Evolutionary conservation across 306 rosid genomes (phyloP).

Genomic region (Casuarina cunninghamiana): DNA sequence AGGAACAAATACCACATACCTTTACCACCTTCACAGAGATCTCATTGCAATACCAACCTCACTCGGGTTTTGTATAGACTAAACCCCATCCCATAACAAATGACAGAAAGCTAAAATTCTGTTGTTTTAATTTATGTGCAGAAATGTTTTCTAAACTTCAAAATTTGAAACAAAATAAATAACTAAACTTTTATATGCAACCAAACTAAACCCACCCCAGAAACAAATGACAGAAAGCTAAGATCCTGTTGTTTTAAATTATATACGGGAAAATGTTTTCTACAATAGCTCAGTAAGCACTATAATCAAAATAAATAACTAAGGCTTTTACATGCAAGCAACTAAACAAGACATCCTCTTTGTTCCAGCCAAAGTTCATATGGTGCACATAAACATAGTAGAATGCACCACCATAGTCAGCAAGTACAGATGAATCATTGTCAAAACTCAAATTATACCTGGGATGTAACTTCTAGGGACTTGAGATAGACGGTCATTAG

Average conservation of each 20-base stretch:
- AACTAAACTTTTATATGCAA: not conserved
- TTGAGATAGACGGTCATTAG: conserved; percentile 66
- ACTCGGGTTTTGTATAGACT: not conserved
- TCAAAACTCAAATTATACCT: conserved; percentile 45
- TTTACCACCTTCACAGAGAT: not conserved
- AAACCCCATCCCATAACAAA: not conserved
- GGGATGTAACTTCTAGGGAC: conserved; percentile 63
- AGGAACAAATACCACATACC: not conserved
- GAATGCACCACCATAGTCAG: not conserved
- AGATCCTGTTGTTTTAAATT: not conserved
- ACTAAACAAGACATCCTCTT: not conserved
- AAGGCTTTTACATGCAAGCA: not conserved
- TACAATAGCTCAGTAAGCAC: not conserved
- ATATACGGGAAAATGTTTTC: not conserved
- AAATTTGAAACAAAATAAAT: not conserved
- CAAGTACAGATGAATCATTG: conserved; percentile 4
- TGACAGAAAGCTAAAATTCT: conserved; percentile 5
- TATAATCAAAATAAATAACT: not conserved
- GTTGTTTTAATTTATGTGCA: not conserved
- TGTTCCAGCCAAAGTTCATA: not conserved
- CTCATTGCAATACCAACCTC: not conserved
- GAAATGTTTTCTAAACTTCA: conserved; percentile 6
- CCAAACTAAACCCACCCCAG: not conserved
- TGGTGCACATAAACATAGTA: not conserved
- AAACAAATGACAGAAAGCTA: conserved; percentile 14